Conservation (phyloP, 148 eudicot genomes). For the Vaccinium macrocarpon region DNA sequence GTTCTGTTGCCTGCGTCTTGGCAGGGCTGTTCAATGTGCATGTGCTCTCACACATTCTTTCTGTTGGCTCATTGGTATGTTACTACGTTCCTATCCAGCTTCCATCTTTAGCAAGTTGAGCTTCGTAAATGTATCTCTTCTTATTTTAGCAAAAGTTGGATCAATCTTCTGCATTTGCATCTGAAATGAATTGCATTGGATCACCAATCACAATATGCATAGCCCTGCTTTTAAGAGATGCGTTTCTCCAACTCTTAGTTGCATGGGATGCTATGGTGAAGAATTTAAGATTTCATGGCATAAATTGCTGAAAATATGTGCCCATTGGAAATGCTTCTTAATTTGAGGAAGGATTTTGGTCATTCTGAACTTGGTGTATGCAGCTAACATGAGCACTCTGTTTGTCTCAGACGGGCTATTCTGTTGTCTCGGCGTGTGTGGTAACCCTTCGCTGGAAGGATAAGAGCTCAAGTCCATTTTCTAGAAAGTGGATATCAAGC, state of each 20-base stretch:
- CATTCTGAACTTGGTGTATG: conserved; percentile 13
- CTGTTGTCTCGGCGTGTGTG: conserved; percentile 95
- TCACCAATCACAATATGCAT: not conserved
- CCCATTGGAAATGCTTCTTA: not conserved
- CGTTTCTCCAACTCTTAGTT: conserved; percentile 1
- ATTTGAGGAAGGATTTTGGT: conserved; percentile 4
- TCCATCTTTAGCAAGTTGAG: conserved; percentile 1
- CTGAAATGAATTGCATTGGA: not conserved
- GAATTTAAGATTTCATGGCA: not conserved
- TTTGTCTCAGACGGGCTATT: conserved; percentile 85
- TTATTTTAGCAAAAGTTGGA: not conserved
- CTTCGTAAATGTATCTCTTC: conserved; percentile 4
- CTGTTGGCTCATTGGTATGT: conserved; percentile 96
- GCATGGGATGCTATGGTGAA: not conserved
- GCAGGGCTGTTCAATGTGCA: conserved; percentile 82
- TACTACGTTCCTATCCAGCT: conserved; percentile 18
- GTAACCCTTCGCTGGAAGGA: conserved; percentile 82
- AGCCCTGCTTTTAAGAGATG: not conserved
- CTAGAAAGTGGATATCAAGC: conserved; percentile 47
- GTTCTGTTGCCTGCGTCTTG: conserved; percentile 77
- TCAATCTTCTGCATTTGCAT: conserved; percentile 4
- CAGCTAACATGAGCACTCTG: conserved; percentile 10
- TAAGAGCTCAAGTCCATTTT: conserved; percentile 39
- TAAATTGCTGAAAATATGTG: not conserved
- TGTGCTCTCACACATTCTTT: conserved; percentile 84